Base-by-base conservation (phyloP, 495 filamentous ascomycete species). In the Tuber indicum region DNA sequence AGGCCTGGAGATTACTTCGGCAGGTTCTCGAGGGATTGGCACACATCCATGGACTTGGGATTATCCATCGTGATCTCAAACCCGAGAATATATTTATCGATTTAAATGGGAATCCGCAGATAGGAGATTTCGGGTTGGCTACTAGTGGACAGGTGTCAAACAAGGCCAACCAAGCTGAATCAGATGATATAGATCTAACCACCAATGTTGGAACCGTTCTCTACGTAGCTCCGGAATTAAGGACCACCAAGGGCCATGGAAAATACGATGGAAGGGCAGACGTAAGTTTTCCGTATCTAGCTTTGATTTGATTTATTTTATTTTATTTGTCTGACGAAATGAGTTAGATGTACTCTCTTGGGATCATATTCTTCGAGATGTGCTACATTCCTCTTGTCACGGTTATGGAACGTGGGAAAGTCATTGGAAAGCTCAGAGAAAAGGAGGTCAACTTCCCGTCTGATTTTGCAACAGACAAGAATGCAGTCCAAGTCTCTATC, bases 291-390 rank as follows among this genome's bases (percentile, higher is more conserved):
- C 73, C 72, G n/a, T 39, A 41, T 36, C 12, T 66, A 5, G 58
- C 14, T 66, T 36, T 66, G 26, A 36, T 66, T 36, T 71, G 26
- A 47, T 26, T 76, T 81, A 45, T 66, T 36, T 36, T 36, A 17
- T 39, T n/a, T 32, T 32, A 32, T 66, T 76, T 80, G 36, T 80
- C 79, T 80, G 76, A 80, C 46, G 77, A 80, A 42, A 76, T 74
- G 41, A 52, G 52, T 9, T 77, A 92, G 90, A 97, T 99, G 95
- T 99, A 94, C 82, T 98, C 96, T 0, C 86, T 99, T 44, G 96
- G 96, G 16, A 92, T 99, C 70, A 98, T 99, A 75, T 97, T 99
- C 85, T 97, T 98, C 80, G 96, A 99, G 84, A 98, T 99, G 95
- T 96, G 92, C 78, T 91, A 94, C 81, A 36, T 36, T 36, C 87